phyloP scores from a whole-genome alignment of 2,329 filamentous ascomycete genomes.

The Xylaria sp. region DNA sequence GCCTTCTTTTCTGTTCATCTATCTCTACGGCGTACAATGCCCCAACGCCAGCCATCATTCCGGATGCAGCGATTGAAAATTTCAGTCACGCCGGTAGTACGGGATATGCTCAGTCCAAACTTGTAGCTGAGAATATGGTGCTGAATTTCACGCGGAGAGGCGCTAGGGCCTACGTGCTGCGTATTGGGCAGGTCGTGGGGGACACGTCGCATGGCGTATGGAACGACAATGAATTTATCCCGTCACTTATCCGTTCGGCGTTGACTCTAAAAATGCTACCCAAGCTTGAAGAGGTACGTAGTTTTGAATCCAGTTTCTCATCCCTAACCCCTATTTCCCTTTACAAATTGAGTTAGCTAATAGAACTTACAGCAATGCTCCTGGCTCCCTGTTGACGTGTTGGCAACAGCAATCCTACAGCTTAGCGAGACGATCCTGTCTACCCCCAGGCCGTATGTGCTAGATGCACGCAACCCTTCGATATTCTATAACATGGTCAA shows the following conservation, averaged over 20 bases:
- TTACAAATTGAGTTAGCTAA: too few relatives aligned
- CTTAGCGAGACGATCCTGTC: not conserved
- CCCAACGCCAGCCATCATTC: not conserved
- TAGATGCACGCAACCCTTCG: not conserved
- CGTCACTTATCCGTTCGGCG: not conserved
- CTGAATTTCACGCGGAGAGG: not conserved
- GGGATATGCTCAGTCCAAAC: conserved; percentile 8
- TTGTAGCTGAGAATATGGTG: conserved; percentile 3
- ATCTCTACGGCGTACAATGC: not conserved
- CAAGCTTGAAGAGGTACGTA: too few relatives aligned
- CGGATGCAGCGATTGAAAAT: not conserved
- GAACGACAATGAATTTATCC: not conserved
- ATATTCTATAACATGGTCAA: conserved; percentile 3
- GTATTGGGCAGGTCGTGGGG: conserved; percentile 2
- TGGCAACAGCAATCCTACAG: not conserved
- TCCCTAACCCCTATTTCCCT: too few relatives aligned
- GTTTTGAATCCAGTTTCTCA: too few relatives aligned
- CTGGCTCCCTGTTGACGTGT: not conserved
- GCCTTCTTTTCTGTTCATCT: not conserved
- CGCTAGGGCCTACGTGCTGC: not conserved
- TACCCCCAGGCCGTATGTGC: not conserved
- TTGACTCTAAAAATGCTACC: too few relatives aligned
- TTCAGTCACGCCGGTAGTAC: not conserved
- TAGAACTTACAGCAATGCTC: not conserved
- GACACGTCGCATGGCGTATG: not conserved